Percentiles rank a stretch among this genome's conserved stretches.
Evolutionary conservation across 1,284 basidiomycete species (phyloP).

Genomic region (Irpex sp.): DNA sequence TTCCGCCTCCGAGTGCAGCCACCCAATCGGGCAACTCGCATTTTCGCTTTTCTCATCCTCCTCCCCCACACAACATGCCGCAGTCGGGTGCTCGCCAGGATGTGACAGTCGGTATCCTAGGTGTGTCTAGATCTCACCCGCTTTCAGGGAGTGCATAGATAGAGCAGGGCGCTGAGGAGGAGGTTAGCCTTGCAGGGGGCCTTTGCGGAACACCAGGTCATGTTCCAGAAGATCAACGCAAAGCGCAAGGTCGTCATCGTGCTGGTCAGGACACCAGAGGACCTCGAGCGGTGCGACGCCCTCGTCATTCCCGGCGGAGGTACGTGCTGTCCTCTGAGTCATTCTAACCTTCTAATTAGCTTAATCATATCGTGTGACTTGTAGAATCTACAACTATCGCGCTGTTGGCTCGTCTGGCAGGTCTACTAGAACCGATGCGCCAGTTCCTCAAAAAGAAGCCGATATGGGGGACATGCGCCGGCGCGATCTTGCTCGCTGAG

Average conservation of each 20-base stretch:
- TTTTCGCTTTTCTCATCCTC: not conserved
- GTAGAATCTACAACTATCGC: constrained; percentile 93
- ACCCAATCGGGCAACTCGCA: not conserved
- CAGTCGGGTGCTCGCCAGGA: constrained; percentile 8
- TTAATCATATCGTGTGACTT: not conserved
- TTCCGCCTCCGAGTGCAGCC: not conserved
- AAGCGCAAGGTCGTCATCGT: constrained; percentile 44
- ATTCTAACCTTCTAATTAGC: not conserved
- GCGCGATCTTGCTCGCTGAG: constrained; percentile 86
- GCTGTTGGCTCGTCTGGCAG: constrained; percentile 75
- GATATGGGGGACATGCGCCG: constrained; percentile 97
- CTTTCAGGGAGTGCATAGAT: too few relatives aligned
- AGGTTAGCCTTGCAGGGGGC: constrained; percentile 86
- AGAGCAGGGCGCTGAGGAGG: not conserved
- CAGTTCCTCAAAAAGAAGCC: constrained; percentile 68
- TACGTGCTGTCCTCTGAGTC: constrained; percentile 23
- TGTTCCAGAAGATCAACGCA: constrained; percentile 56
- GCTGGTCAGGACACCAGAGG: constrained; percentile 76
- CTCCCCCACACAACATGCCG: constrained; percentile 10
- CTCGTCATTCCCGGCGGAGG: constrained; percentile 92
- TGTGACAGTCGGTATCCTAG: constrained; percentile 17
- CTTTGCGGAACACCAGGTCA: constrained; percentile 83
- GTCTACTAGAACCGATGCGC: constrained; percentile 77
- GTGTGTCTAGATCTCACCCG: not conserved
- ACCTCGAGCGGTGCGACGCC: constrained; percentile 77